Evolutionary conservation across 2,329 filamentous ascomycete species (phyloP).

Genomic region (Pseudogymnoascus sp.): DNA sequence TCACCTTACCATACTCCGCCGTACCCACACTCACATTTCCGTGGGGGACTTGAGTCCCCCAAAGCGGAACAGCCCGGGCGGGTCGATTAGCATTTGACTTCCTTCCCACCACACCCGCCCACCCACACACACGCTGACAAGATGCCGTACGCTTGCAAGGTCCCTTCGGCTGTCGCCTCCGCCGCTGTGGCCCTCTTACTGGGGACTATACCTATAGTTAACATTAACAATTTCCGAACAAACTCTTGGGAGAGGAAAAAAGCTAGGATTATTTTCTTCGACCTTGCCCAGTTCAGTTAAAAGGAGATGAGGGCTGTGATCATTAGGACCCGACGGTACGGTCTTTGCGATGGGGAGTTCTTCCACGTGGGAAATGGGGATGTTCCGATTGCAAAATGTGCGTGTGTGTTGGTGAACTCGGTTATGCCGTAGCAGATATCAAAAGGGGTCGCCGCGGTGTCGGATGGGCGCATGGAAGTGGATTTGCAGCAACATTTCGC

Average conservation of each 20-base stretch:
- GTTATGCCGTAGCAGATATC: background rate
- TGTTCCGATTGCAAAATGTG: background rate
- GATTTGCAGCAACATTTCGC: background rate
- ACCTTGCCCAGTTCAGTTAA: background rate
- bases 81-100: background rate
- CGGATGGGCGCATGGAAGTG: background rate
- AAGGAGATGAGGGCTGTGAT: background rate
- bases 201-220: too few relatives aligned
- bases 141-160: background rate
- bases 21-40: background rate
- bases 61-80: slow-evolving; percentile 1
- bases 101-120: background rate
- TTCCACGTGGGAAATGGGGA: background rate
- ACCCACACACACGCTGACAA: background rate
- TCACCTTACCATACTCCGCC: background rate
- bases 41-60: background rate
- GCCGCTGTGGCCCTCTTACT: background rate
- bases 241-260: background rate
- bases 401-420: background rate
- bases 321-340: background rate
- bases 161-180: background rate
- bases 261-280: background rate
- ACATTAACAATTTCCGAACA: background rate
- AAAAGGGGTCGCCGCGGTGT: background rate
- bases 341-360: background rate